phyloP scores from a whole-genome alignment of 306 rosid species.

The Lupinus albus region DNA sequence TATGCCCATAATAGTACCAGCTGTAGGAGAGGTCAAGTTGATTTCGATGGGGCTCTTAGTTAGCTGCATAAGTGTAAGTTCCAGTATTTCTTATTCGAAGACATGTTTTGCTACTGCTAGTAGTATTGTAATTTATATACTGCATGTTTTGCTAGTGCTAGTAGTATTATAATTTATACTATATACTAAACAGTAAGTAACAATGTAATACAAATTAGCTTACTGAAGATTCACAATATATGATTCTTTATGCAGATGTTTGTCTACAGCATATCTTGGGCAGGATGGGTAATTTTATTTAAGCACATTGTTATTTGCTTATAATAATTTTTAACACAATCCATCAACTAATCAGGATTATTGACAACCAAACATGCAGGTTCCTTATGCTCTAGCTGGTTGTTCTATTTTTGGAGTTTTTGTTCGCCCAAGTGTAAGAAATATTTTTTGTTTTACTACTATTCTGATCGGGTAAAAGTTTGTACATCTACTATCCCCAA shows the following conservation, averaged over 20 bases:
- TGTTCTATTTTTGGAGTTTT: slow-evolving; percentile 51
- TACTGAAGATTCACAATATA: slow-evolving; percentile 27
- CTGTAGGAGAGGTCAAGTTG: slow-evolving; percentile 70
- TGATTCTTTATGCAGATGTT: slow-evolving; percentile 55
- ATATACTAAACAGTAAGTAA: too few species aligned
- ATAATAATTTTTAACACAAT: slow-evolving; percentile 13
- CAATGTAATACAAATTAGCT: neutral
- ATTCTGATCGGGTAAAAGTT: too few species aligned
- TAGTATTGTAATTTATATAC: too few species aligned
- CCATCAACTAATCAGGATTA: slow-evolving; percentile 1
- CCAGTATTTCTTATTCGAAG: neutral
- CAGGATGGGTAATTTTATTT: slow-evolving; percentile 69
- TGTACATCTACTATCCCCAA: too few species aligned
- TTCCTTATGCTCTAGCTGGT: slow-evolving; percentile 71
- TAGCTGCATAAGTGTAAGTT: slow-evolving; percentile 57
- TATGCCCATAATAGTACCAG: slow-evolving; percentile 69
- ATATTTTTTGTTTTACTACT: neutral
- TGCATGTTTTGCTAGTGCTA: too few species aligned
- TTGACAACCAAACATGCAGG: slow-evolving; percentile 59
- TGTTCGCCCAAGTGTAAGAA: slow-evolving; percentile 64
- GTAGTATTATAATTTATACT: too few species aligned
- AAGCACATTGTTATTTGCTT: slow-evolving; percentile 8
- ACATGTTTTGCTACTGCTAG: neutral
- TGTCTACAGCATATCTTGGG: slow-evolving; percentile 71
- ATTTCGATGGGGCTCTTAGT: slow-evolving; percentile 69